Percentiles rank a stretch among this genome's conserved stretches.
These are phyloP conservation scores for Vigna reflexopilosa DNA, from an alignment of 306 rosid genomes.

Conservation along the genomic window DNA sequence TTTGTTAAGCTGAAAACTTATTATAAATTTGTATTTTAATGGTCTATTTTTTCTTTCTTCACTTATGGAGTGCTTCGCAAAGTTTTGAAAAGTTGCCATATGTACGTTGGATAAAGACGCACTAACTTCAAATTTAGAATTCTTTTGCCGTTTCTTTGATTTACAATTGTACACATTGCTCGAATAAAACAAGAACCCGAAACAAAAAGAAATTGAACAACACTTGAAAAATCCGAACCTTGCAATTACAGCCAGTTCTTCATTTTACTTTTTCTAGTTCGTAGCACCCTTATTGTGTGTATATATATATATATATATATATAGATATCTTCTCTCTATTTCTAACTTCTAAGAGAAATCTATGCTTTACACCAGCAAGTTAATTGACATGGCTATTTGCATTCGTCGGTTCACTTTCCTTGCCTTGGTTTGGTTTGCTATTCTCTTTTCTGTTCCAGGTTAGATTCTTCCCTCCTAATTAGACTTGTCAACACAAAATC, in stretches of 20 bases:
- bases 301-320: not conserved
- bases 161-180: not conserved
- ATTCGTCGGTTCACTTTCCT: not conserved
- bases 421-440: slow-evolving; percentile 10
- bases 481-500: not conserved
- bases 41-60: no score
- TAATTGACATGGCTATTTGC: not conserved
- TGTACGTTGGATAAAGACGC: not conserved
- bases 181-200: not conserved
- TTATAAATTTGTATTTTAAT: no score
- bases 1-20: no score
- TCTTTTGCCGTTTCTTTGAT: not conserved
- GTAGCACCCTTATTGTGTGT: not conserved
- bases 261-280: not conserved
- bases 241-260: not conserved
- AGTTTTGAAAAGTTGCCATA: not conserved
- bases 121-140: not conserved
- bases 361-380: not conserved
- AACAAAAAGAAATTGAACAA: not conserved
- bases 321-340: not conserved
- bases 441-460: slow-evolving; percentile 1
- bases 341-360: not conserved
- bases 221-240: not conserved
- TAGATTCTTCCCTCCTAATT: not conserved
- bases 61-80: no score